Base-by-base conservation (phyloP, 768 basidiomycete genomes). In the Harrya chromipes region DNA sequence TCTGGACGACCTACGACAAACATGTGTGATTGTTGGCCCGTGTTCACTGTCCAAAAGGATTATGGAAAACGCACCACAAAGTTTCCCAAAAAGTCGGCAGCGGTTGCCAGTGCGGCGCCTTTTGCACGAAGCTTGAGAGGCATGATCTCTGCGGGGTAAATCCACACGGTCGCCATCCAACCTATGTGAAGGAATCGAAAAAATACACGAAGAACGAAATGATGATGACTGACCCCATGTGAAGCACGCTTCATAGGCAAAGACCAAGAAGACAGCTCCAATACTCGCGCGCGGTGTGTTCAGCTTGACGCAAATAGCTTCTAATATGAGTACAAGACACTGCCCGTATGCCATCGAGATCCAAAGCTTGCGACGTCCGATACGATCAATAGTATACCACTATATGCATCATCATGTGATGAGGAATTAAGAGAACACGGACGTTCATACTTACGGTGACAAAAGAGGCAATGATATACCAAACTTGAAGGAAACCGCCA, bases 111-210 rank as follows among this genome's bases (percentile, higher is more conserved):
- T 3, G 50, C 50, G 1, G 50, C 39, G 19, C 50, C 50, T 14
- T 46, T 41, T 20, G 44, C 45, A 36, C 45, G 50, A 16, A 52
- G 40, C 17, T 52, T 52, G 40, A 46, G 50, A 13, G 50, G 50
- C 12, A 52, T 39, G 39, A 52, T 42, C 20, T 52, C 50, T 3
- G 50, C 40, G 21, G 45, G 50, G 26, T 52, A 52, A 20, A 52
- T 29, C 50, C 50, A 52, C 24, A 52, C 50, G 10, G 50, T 52
- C 8, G 40, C 26, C 46, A 52, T 47, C 50, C 50, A 52, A 20
- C 50, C 50, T 52, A 14, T 8, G 8, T 20, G 11, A 38, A 20
- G 3, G 12, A 6, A 14, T 43, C 33, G 23, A 27, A 33, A 43
- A 50, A 13, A 13, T 1, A 42, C 8, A n/a, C 12, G 12, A 2